A percentile compares a stretch with the other conserved stretches of the same genome.
phyloP scores from a whole-genome alignment of 208 protist genomes.

The Sergeia podlipaevii region DNA sequence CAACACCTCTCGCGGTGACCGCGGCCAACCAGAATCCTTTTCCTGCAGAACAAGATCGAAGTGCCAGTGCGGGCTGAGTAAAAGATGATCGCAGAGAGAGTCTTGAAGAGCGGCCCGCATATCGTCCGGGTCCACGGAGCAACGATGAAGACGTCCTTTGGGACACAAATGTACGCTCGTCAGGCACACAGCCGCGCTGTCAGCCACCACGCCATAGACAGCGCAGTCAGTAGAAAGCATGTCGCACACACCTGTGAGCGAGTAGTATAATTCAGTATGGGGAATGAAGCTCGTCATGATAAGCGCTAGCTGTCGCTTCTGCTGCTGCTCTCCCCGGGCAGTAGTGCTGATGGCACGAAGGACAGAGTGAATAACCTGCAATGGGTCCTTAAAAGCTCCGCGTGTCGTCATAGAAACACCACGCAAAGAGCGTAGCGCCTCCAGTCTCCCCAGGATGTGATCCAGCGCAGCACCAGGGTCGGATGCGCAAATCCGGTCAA shows the following conservation, averaged over 20 bases:
- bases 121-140: conserved; percentile 26
- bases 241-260: conserved; percentile 10
- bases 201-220: conserved; percentile 22
- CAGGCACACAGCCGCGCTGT: conserved; percentile 18
- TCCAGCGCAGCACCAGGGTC: no score
- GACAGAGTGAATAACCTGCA: no score
- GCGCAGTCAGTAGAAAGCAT: neutral
- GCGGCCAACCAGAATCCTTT: neutral
- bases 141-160: conserved; percentile 22
- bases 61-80: conserved; percentile 12
- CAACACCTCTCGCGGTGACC: no score
- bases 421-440: no score
- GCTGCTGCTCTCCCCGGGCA: neutral
- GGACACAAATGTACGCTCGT: conserved; percentile 8
- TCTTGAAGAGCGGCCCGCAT: conserved; percentile 36
- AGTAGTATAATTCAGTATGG: conserved; percentile 15
- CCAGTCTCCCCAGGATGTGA: no score
- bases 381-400: no score
- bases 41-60: conserved; percentile 8
- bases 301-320: conserved; percentile 14
- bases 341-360: no score
- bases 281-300: conserved; percentile 18
- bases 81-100: conserved; percentile 6
- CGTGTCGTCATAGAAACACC: no score
- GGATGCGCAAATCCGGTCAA: no score